phyloP scores from a whole-genome alignment of 2,329 filamentous ascomycete genomes.

The Penicillium vulpinum region DNA sequence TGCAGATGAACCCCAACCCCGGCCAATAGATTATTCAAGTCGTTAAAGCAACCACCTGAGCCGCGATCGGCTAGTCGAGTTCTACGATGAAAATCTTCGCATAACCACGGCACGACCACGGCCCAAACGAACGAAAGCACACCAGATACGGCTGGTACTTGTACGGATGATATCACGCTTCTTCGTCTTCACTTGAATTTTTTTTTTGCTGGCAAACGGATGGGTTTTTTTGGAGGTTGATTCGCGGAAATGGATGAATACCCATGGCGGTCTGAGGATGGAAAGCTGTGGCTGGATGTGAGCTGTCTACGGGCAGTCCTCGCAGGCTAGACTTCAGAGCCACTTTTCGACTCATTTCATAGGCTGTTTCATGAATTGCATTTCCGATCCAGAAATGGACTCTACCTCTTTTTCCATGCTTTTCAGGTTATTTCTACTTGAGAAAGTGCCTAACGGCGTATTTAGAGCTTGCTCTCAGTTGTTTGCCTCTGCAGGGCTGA shows the following conservation, averaged over 20 bases:
- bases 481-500: background rate
- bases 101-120: constrained; percentile 22
- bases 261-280: constrained; percentile 24
- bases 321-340: constrained; percentile 18
- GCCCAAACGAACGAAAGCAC: constrained; percentile 28
- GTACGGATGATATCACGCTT: constrained; percentile 34
- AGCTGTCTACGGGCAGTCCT: constrained; percentile 11
- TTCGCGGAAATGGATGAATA: constrained; percentile 23
- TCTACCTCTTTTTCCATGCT: constrained; percentile 9
- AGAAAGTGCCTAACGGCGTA: background rate
- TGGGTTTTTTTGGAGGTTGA: constrained; percentile 22
- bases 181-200: constrained; percentile 30
- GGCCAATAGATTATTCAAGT: constrained; percentile 57
- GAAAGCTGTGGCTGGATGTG: constrained; percentile 20
- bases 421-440: background rate
- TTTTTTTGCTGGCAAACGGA: constrained; percentile 24
- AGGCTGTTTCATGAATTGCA: constrained; percentile 30
- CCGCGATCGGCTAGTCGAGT: constrained; percentile 25
- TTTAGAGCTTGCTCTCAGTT: background rate
- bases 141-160: constrained; percentile 30
- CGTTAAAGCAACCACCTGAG: constrained; percentile 25
- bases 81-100: constrained; percentile 26
- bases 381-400: constrained; percentile 27
- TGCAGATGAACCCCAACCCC: constrained; percentile 84
- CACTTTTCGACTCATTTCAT: constrained; percentile 26